phyloP scores from a whole-genome alignment of 768 basidiomycete species.

The Mycena galericulata region DNA sequence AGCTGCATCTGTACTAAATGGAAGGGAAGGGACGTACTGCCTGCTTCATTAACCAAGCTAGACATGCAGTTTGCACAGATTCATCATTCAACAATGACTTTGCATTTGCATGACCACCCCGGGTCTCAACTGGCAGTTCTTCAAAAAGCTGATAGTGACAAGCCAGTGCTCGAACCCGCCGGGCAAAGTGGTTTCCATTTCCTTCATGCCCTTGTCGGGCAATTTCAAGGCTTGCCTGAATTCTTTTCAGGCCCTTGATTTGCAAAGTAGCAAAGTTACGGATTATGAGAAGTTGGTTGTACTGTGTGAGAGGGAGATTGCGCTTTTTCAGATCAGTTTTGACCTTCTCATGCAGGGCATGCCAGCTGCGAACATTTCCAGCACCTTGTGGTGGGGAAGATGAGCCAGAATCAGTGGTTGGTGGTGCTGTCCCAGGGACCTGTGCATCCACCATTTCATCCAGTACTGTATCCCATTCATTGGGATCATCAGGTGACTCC shows the following conservation, averaged over 20 bases:
- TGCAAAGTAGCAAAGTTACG: conserved; percentile 49
- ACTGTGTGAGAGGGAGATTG: conserved; percentile 36
- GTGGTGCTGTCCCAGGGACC: not conserved
- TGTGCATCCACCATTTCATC: not conserved
- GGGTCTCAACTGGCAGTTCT: conserved; percentile 44
- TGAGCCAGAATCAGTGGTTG: not conserved
- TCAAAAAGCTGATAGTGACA: conserved; percentile 52
- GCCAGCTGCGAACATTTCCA: conserved; percentile 35
- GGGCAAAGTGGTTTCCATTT: conserved; percentile 43
- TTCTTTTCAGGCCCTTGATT: conserved; percentile 44
- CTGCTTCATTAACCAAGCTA: conserved; percentile 38
- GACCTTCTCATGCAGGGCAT: conserved; percentile 37
- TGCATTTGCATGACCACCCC: conserved; percentile 36
- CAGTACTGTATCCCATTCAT: not conserved
- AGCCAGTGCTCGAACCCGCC: conserved; percentile 44
- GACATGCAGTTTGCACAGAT: conserved; percentile 26
- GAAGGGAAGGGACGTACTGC: too few relatives aligned
- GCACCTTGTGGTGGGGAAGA: not conserved
- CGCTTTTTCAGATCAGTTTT: conserved; percentile 40
- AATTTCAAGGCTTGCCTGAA: conserved; percentile 48
- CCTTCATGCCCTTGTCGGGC: conserved; percentile 53
- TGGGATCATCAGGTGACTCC: not conserved
- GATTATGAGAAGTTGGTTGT: conserved; percentile 50
- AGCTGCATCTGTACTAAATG: too few relatives aligned
- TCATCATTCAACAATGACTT: conserved; percentile 40